Base-by-base conservation (phyloP, 441 rosid genomes). In the Pelargonium citronellum region DNA sequence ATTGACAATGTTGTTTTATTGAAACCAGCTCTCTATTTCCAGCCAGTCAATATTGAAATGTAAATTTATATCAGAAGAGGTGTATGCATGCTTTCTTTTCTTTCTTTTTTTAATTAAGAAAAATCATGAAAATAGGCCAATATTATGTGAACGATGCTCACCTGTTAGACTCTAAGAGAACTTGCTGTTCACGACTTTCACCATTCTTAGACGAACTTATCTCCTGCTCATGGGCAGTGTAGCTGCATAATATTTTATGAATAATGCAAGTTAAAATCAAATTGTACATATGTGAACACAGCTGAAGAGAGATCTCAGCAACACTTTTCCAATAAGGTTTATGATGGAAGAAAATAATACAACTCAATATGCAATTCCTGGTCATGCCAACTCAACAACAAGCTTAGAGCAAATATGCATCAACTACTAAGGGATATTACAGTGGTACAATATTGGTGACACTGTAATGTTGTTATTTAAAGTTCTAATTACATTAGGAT, bases 91-190 rank as follows among this genome's bases (percentile, higher is more conserved):
- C 41, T 37, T 57, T 57, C 2, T 16, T 55, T 16, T 17, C 17
- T 15, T 55, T 55, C 17, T 15, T 55, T 55, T 55, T 16, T 55
- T 0, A 30, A 55, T 55, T 6, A 55, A 55, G 61, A 55, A 55
- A 20, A 55, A 6, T 22, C 24, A 17, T 16, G 17, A 51, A 51
- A n/a, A n/a, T 51, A n/a, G 15, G 58, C 1, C 15, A 51, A n/a
- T 30, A 30, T 30, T 30, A n/a, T 7, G 24, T 2, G 1, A 65
- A 37, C 17, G 76, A 62, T 72, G 69, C 75, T 71, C 67, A 88
- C 99, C 94, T 91, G 81, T 81, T 87, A 15, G 97, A 87, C 82
- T 91, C 90, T 79, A 89, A 83, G 73, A 89, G 86, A 58, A 87
- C 81, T 34, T 78, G 83, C 74, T 95, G 96, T 61, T 91, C 92